Evolutionary conservation across 2,329 filamentous ascomycete genomes (phyloP).

Genomic region (Tolypocladium cylindrosporum): DNA sequence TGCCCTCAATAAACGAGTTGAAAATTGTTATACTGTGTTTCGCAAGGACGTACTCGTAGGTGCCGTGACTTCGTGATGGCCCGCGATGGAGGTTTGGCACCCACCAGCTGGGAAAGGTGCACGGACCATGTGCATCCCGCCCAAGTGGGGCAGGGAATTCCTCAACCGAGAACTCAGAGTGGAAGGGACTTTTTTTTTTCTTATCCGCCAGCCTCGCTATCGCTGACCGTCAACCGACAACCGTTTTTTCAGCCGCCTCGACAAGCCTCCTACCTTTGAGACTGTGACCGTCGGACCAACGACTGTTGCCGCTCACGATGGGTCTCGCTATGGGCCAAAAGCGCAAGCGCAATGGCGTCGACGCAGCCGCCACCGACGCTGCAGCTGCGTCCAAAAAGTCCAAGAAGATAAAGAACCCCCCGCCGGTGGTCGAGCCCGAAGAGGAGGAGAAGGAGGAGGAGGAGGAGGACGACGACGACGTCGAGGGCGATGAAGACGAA

Average conservation of each 20-base stretch:
- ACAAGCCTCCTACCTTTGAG: no score
- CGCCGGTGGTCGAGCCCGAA: slow-evolving; percentile 15
- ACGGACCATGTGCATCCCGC: slow-evolving; percentile 1
- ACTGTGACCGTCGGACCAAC: neutral
- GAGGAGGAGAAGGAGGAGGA: slow-evolving; percentile 16
- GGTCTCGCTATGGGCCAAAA: slow-evolving; percentile 30
- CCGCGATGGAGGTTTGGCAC: neutral
- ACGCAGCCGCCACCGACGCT: slow-evolving; percentile 15
- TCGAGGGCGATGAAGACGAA: slow-evolving; percentile 13
- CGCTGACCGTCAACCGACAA: neutral
- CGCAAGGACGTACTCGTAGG: no score
- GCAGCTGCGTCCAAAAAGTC: slow-evolving; percentile 19
- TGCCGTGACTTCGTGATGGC: neutral
- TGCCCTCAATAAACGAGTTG: no score
- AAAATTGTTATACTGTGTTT: neutral
- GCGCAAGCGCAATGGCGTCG: slow-evolving; percentile 28
- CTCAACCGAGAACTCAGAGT: neutral
- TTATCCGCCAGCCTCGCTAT: slow-evolving; percentile 5
- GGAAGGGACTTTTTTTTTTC: slow-evolving; percentile 10
- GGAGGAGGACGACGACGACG: slow-evolving; percentile 16
- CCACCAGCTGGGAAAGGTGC: neutral
- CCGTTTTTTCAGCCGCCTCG: slow-evolving; percentile 5
- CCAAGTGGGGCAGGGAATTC: neutral
- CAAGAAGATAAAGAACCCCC: slow-evolving; percentile 32
- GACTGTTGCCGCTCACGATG: slow-evolving; percentile 15